Conservation (phyloP, 1,139 yeast genomes). For the Blastobotrys capitulatus region DNA sequence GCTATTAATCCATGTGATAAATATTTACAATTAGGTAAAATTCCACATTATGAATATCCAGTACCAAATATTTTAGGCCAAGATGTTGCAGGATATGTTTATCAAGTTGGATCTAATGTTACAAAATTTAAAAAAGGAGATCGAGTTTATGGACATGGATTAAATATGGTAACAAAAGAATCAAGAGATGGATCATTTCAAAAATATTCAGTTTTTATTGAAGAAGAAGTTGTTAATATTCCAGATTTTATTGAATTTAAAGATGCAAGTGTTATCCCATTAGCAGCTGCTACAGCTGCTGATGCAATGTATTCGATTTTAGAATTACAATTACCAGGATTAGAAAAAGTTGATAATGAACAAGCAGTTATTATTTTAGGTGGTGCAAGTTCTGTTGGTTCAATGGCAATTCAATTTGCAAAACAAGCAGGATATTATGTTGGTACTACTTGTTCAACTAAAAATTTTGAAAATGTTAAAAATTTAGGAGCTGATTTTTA, state of each 20-base stretch:
- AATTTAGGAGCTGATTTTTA: background rate
- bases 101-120: constrained; percentile 53
- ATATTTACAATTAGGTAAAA: background rate
- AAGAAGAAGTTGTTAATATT: background rate
- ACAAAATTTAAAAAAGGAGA: constrained; percentile 50
- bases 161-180: constrained; percentile 36
- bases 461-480: constrained; percentile 32
- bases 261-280: background rate
- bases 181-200: constrained; percentile 54
- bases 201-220: constrained; percentile 40
- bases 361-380: constrained; percentile 42
- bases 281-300: constrained; percentile 1
- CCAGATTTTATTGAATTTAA: constrained; percentile 3
- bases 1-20: constrained; percentile 1
- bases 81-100: constrained; percentile 47
- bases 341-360: background rate
- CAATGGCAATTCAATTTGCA: constrained; percentile 51
- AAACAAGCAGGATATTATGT: constrained; percentile 48
- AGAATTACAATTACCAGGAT: background rate
- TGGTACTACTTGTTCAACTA: constrained; percentile 47
- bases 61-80: background rate
- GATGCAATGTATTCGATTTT: background rate
- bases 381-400: constrained; percentile 55
- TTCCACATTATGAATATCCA: constrained; percentile 21
- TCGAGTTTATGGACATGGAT: constrained; percentile 43